Conservation (phyloP, 257 asterid genomes). For the Capsicum rhomboideum region DNA sequence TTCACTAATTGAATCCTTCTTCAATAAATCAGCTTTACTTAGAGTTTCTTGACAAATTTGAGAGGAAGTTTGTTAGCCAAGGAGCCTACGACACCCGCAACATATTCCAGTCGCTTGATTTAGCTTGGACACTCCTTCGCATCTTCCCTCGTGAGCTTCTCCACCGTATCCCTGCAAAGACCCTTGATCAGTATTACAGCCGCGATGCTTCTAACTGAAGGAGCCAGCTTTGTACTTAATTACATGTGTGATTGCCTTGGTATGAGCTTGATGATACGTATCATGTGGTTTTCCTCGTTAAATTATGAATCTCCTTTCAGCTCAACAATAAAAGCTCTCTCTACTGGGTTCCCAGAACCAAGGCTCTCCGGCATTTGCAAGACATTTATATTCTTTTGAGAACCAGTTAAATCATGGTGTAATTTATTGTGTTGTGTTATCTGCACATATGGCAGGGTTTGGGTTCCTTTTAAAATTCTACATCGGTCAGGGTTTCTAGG, state of each 20-base stretch:
- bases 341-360: slow-evolving; percentile 23
- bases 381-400: slow-evolving; percentile 35
- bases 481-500: slow-evolving; percentile 8
- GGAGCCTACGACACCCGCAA: slow-evolving; percentile 49
- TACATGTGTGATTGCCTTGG: slow-evolving; percentile 26
- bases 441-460: slow-evolving; percentile 1
- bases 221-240: slow-evolving; percentile 10
- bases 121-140: slow-evolving; percentile 97
- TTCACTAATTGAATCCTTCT: background rate
- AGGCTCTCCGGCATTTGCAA: slow-evolving; percentile 21
- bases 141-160: slow-evolving; percentile 97
- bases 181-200: slow-evolving; percentile 83
- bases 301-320: slow-evolving; percentile 10
- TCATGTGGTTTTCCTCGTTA: slow-evolving; percentile 19
- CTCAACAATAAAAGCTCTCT: slow-evolving; percentile 45
- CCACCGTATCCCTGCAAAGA: slow-evolving; percentile 98
- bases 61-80: slow-evolving; percentile 48
- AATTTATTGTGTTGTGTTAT: slow-evolving; percentile 13
- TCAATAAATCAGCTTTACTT: slow-evolving; percentile 28
- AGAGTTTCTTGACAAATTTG: slow-evolving; percentile 48
- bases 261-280: slow-evolving; percentile 19
- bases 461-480: slow-evolving; percentile 5
- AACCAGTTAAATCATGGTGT: slow-evolving; percentile 27
- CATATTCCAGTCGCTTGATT: slow-evolving; percentile 81
- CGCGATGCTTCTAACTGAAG: slow-evolving; percentile 67